These are phyloP conservation scores for Cordyceps farinosa DNA, from an alignment of 2,329 filamentous ascomycete genomes.

Conservation along the genomic window DNA sequence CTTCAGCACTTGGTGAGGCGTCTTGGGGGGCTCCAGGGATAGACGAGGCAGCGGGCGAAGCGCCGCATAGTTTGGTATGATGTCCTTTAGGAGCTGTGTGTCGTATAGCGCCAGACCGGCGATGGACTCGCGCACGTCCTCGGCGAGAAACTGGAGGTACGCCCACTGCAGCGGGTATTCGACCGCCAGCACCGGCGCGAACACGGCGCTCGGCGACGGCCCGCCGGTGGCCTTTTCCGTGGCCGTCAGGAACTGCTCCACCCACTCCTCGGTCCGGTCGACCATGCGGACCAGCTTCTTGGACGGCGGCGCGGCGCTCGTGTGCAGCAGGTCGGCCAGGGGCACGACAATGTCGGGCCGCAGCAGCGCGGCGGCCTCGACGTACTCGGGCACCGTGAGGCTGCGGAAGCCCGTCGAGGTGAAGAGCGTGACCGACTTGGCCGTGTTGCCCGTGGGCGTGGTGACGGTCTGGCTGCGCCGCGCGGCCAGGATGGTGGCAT, in stretches of 20 bases:
- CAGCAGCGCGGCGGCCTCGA: conserved; percentile 59
- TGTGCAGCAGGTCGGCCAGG: conserved; percentile 64
- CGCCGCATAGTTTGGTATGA: conserved; percentile 47
- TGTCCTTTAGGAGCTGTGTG: conserved; percentile 61
- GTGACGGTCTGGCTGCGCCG: conserved; percentile 73
- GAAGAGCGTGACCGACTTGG: conserved; percentile 52
- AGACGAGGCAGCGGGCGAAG: conserved; percentile 67
- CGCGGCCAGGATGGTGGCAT: conserved; percentile 69
- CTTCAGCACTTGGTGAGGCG: conserved; percentile 72
- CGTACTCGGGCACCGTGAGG: conserved; percentile 67
- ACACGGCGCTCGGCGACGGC: conserved; percentile 39
- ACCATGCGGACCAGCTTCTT: conserved; percentile 82
- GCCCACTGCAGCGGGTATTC: conserved; percentile 71
- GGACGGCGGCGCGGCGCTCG: conserved; percentile 50
- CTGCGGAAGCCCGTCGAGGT: conserved; percentile 62
- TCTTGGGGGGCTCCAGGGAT: conserved; percentile 64
- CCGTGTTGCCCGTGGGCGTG: conserved; percentile 67
- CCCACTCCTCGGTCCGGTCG: conserved; percentile 80
- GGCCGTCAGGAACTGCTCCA: conserved; percentile 59
- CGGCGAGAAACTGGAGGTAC: conserved; percentile 70
- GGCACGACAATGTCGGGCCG: conserved; percentile 77
- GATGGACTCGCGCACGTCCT: conserved; percentile 57
- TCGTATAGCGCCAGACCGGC: conserved; percentile 78
- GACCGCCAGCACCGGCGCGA: conserved; percentile 71
- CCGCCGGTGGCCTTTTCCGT: conserved; percentile 27